A percentile compares a stretch with the other conserved stretches of the same genome.
phyloP scores from a whole-genome alignment of 2,329 filamentous ascomycete species.

The Diaporthe australafricana region DNA sequence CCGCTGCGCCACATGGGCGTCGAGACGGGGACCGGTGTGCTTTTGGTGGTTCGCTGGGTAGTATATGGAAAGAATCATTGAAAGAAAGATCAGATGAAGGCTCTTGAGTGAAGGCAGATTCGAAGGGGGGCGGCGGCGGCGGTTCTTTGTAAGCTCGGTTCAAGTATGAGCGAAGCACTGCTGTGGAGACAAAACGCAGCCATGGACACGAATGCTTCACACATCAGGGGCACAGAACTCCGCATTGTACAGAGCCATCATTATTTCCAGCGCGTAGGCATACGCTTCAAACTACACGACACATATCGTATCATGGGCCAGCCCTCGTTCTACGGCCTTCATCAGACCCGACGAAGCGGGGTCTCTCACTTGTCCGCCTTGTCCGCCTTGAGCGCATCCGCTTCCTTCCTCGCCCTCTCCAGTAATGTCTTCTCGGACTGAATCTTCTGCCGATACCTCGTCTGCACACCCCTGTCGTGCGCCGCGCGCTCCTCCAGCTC shows the following conservation, averaged over 20 bases:
- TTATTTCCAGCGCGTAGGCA: conserved; percentile 12
- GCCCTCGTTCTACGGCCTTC: background rate
- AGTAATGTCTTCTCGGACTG: conserved; percentile 72
- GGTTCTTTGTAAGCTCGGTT: background rate
- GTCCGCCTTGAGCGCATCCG: conserved; percentile 54
- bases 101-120: too few relatives aligned
- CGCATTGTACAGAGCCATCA: conserved; percentile 10
- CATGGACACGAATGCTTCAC: background rate
- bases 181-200: background rate
- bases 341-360: background rate
- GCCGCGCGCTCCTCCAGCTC: conserved; percentile 63
- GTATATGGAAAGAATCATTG: too few relatives aligned
- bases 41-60: too few relatives aligned
- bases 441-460: conserved; percentile 65
- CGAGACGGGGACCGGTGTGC: too few relatives aligned
- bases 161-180: background rate
- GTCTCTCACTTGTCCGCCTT: conserved; percentile 36
- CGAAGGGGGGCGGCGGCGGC: background rate
- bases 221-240: background rate
- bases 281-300: background rate
- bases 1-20: too few relatives aligned
- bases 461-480: conserved; percentile 65
- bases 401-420: conserved; percentile 64
- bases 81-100: too few relatives aligned
- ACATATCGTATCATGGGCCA: conserved; percentile 29